Base-by-base conservation (phyloP, 495 filamentous ascomycete species). In the Hypoxylon lienhwacheense region DNA sequence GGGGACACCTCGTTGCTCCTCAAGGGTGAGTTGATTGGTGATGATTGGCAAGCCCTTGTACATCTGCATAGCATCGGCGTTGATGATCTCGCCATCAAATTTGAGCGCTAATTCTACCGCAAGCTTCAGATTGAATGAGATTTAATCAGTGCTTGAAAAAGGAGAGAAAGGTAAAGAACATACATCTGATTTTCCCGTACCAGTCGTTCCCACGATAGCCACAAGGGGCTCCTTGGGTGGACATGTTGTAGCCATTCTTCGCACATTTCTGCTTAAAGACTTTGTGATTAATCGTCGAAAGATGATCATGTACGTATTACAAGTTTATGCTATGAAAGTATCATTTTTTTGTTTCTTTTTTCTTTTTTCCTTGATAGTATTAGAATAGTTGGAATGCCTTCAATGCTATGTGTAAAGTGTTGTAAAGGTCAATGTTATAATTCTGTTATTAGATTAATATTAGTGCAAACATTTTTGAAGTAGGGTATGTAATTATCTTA, bases 11-110 rank as follows among this genome's bases (percentile, higher is more conserved):
- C 85, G 79, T 65, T 84, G 84, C 65, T 99, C 91, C 17, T 81
- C 78, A 8, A 65, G 34, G 0, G 87, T 77, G 53, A 96, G 84
- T 65, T 97, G 92, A 70, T 99, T 99, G 12, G 95, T 99, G 47
- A 97, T 91, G 55, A 97, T 87, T 1, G 93, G 91, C 14, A 99
- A 76, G 6, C 91, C 95, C 25, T 82, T 76, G 63, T 99, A 99
- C 79, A 99, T 85, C 67, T 97, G 95, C 89, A 99, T 93, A n/a
- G 93, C 93, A 73, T 99, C 95, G 41, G 88, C 91, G 66, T 99
- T 99, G 76, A 99, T 89, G 44, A 99, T 81, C 72, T 99, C 95
- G 57, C 95, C 95, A 69, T 95, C 87, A 71, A 88, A 91, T 25
- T 78, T 79, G 26, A 77, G 76, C 3, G 95, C 93, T 21, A 99